Percentiles rank a stretch among this genome's conserved stretches.
Conservation (phyloP, 75 land plant genomes). For the Isoetes taiwanensis region DNA sequence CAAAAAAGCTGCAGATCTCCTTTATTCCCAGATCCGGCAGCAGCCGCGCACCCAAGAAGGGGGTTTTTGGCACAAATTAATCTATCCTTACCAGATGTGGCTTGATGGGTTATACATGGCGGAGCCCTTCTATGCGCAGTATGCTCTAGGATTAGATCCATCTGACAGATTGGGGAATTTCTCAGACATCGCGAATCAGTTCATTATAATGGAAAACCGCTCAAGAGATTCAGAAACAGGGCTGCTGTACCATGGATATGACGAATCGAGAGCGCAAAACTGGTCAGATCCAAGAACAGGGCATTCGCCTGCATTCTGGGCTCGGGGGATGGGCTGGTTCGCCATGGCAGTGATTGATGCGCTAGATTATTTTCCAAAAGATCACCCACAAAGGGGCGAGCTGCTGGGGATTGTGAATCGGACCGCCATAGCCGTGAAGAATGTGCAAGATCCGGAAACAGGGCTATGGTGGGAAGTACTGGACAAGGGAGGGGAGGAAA, state of each 20-base stretch:
- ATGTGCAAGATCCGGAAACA: conserved; percentile 15
- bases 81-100: conserved; percentile 34
- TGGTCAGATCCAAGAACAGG: conserved; percentile 26
- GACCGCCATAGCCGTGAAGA: conserved; percentile 9
- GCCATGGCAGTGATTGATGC: conserved; percentile 18
- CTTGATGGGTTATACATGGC: conserved; percentile 29
- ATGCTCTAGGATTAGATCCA: conserved; percentile 7
- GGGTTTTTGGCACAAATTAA: conserved; percentile 25
- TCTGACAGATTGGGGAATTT: conserved; percentile 1
- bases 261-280: conserved; percentile 12
- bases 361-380: conserved; percentile 17
- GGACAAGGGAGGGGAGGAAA: conserved; percentile 6
- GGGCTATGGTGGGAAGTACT: conserved; percentile 27
- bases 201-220: conserved; percentile 14
- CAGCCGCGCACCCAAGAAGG: conserved; percentile 25
- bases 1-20: conserved; percentile 8
- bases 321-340: conserved; percentile 17
- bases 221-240: conserved; percentile 14
- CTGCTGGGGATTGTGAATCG: conserved; percentile 15
- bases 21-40: conserved; percentile 10
- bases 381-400: conserved; percentile 5
- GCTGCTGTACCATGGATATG: conserved; percentile 27
- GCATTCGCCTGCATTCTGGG: conserved; percentile 23
- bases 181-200: conserved; percentile 24
- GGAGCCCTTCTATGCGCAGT: conserved; percentile 29